Base-by-base conservation (phyloP, 768 basidiomycete species). In the Amanita subjunquillea region DNA sequence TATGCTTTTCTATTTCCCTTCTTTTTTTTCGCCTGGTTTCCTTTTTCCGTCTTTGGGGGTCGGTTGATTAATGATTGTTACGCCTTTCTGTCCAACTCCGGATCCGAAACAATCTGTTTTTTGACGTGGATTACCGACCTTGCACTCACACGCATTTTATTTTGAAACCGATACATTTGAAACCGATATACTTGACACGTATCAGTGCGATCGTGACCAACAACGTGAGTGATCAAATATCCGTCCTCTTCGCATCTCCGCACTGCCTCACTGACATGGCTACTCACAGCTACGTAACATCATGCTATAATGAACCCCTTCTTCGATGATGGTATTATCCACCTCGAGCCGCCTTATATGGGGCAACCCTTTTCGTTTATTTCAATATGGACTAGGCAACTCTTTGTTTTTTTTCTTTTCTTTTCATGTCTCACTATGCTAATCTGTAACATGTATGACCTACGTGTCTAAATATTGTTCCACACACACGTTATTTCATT, bases 171-270 rank as follows among this genome's bases (percentile, higher is more conserved):
- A 17, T 37, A 20, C 15, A 27, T 53, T 39, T 48, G 48, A 36
- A 22, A 50, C 22, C 30, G 7, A 20, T 38, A 25, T 17, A 17
- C 34, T 34, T 53, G 45, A 22, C 45, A 39, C 17, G 51, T 44
- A 51, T 38, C 17, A 85, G 83, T 65, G 71, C 82, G 51, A 77
- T 85, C 57, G 77, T 85, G 59, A 83, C 77, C 73, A 81, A 76
- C 60, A 85, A 83, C 56, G 83, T 85, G 69, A 72, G 83, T 82
- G 27, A 27, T 55, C 37, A 29, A 45, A 20, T 3, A 29, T 53
- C 43, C 37, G 48, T 50, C 43, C 50, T 34, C 17, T 23, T 20
- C 44, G 10, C 29, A n/a, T 13, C 27, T 8, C 30, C 30, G 2
- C 6, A 6, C 27, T 17, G 13, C 8, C 20, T 37, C 43, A 27